A percentile compares a stretch with the other conserved stretches of the same genome.
Evolutionary conservation across 169 alveolate genomes (phyloP).

Genomic region (Plasmodium sp.): DNA sequence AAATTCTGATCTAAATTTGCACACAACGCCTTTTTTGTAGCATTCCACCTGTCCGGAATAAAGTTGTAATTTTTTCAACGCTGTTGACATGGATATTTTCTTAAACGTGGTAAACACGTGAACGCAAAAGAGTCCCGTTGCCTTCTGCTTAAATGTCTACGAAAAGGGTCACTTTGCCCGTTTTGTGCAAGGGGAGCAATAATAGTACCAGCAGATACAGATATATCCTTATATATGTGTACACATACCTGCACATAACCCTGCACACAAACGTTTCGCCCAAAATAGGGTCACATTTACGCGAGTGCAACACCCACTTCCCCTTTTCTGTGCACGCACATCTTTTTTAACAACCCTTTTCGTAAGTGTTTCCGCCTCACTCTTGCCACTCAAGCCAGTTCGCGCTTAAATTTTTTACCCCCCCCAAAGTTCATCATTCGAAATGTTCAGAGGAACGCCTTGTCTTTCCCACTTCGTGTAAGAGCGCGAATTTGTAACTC

Average conservation of each 20-base stretch:
- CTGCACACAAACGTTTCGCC: not conserved
- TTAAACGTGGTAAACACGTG: not conserved
- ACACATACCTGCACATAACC: not conserved
- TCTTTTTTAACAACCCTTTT: not conserved
- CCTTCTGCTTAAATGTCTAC: not conserved
- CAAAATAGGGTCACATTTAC: not conserved
- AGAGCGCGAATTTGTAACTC: not conserved
- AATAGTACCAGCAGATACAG: not conserved
- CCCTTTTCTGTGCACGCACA: not conserved
- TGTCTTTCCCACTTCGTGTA: not conserved
- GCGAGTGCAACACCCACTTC: not conserved
- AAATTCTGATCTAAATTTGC: constrained; percentile 4
- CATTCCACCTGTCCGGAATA: not conserved
- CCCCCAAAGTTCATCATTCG: not conserved
- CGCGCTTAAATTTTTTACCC: not conserved
- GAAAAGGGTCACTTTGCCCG: not conserved
- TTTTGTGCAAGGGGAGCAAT: not conserved
- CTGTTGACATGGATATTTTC: not conserved
- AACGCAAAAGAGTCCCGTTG: not conserved
- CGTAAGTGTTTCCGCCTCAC: not conserved
- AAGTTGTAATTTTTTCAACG: not conserved
- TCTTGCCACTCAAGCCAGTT: not conserved
- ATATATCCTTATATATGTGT: not conserved
- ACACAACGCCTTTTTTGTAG: not conserved
- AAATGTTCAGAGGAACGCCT: not conserved